phyloP scores from a whole-genome alignment of 163 green algal genomes.

The Chloromonas sp. region DNA sequence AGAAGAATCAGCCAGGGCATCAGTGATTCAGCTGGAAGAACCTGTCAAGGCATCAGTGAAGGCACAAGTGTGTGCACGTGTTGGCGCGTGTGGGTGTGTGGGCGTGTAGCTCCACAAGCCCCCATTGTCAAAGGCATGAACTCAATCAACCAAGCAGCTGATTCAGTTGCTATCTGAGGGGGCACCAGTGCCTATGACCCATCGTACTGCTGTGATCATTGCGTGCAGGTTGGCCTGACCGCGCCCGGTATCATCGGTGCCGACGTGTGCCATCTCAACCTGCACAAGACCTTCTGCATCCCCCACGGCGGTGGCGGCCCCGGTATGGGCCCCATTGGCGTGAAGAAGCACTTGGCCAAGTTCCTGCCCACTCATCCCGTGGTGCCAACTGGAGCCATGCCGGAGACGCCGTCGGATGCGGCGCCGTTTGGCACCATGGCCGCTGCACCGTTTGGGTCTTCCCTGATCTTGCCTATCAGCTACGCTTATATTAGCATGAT shows the following conservation, averaged over 20 bases:
- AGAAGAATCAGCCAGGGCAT: no score
- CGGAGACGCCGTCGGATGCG: conserved; percentile 16
- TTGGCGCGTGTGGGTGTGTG: no score
- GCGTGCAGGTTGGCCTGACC: conserved; percentile 87
- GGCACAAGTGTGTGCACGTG: no score
- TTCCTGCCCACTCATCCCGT: conserved; percentile 95
- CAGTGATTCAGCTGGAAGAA: no score
- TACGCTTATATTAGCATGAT: conserved; percentile 99
- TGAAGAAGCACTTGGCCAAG: conserved; percentile 94
- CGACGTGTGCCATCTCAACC: conserved; percentile 99
- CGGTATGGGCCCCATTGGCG: conserved; percentile 97
- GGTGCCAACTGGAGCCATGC: conserved; percentile 60
- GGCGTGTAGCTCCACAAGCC: no score
- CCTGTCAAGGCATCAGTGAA: no score
- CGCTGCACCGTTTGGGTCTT: conserved; percentile 90
- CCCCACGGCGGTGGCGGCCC: conserved; percentile 92
- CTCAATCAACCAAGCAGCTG: no score
- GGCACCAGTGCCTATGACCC: no score
- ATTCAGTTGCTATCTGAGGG: no score
- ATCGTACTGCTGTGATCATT: no score
- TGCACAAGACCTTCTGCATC: conserved; percentile 99
- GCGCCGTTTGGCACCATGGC: conserved; percentile 88
- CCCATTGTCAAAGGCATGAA: no score
- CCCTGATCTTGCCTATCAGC: conserved; percentile 97
- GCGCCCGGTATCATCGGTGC: conserved; percentile 95